Percentiles rank a stretch among this genome's conserved stretches.
Conservation (phyloP, 73 alveolate genomes). For the Breviolum minutum region DNA sequence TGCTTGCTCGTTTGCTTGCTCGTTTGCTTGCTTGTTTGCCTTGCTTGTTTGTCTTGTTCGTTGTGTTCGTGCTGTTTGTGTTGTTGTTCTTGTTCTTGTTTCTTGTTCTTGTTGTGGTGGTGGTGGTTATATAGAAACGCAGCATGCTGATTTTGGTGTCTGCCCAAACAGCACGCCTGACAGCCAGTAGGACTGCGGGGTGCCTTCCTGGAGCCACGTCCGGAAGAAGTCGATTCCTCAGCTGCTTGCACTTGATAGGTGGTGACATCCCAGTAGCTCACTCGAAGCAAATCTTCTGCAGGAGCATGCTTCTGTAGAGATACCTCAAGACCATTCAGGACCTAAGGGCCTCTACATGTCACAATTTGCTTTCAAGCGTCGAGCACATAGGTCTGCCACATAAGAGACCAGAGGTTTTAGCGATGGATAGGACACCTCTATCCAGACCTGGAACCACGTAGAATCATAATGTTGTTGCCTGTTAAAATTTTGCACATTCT, state of each 20-base stretch:
- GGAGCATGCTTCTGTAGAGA: too few species aligned
- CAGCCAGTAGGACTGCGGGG: slow-evolving; percentile 99
- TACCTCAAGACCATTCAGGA: neutral
- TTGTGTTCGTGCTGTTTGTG: too few species aligned
- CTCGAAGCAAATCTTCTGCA: too few species aligned
- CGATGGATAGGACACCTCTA: slow-evolving; percentile 98
- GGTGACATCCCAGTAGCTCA: neutral
- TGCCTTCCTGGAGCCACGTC: slow-evolving; percentile 96
- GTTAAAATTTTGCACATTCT: neutral
- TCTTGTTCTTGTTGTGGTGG: too few species aligned
- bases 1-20: too few species aligned
- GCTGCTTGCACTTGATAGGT: neutral
- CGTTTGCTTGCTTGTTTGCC: too few species aligned
- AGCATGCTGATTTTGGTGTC: too few species aligned
- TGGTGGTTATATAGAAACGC: too few species aligned
- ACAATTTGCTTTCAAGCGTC: slow-evolving; percentile 78
- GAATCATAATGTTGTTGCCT: neutral
- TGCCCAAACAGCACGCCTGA: slow-evolving; percentile 89
- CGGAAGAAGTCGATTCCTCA: slow-evolving; percentile 76
- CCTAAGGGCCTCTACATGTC: neutral
- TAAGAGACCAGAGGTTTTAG: slow-evolving; percentile 99
- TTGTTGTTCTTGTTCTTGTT: too few species aligned
- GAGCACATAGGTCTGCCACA: slow-evolving; percentile 99
- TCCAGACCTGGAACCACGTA: slow-evolving; percentile 43
- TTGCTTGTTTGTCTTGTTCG: too few species aligned